A percentile compares a stretch with the other conserved stretches of the same genome.
These are phyloP conservation scores for Trifolium repens DNA, from an alignment of 306 rosid species.

Conservation along the genomic window DNA sequence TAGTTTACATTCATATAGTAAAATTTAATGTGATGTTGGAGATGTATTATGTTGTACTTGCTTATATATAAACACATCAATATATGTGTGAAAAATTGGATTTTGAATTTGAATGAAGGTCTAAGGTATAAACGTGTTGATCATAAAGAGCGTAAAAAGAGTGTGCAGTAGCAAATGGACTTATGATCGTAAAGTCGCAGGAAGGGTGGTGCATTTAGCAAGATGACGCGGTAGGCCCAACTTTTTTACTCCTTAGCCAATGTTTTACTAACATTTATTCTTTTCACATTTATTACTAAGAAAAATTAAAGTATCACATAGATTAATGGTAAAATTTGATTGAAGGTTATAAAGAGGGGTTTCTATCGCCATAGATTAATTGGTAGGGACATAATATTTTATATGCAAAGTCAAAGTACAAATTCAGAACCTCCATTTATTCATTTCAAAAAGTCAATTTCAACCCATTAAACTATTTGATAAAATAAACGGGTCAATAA, in stretches of 20 bases:
- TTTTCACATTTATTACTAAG: not conserved
- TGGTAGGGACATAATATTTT: no score
- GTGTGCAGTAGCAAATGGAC: conserved; percentile 15
- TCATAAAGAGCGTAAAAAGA: conserved; percentile 48
- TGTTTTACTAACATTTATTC: not conserved
- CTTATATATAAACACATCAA: not conserved
- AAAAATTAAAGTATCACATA: no score
- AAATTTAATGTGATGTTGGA: not conserved
- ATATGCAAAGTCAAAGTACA: no score
- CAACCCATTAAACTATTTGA: no score
- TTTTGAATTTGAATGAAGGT: conserved; percentile 23
- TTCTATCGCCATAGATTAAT: no score
- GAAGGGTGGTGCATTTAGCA: not conserved
- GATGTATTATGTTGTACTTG: not conserved
- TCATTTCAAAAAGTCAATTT: no score
- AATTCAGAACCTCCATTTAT: no score
- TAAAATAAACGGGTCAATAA: no score
- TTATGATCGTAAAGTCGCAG: not conserved
- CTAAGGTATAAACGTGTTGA: conserved; percentile 51
- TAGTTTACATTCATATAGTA: not conserved
- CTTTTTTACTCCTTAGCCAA: not conserved
- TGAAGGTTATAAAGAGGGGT: no score
- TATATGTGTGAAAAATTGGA: not conserved
- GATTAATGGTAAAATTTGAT: no score
- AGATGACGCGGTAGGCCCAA: not conserved